These are phyloP conservation scores for Dactylellina leptospora DNA, from an alignment of 2,329 filamentous ascomycete species.

Conservation along the genomic window DNA sequence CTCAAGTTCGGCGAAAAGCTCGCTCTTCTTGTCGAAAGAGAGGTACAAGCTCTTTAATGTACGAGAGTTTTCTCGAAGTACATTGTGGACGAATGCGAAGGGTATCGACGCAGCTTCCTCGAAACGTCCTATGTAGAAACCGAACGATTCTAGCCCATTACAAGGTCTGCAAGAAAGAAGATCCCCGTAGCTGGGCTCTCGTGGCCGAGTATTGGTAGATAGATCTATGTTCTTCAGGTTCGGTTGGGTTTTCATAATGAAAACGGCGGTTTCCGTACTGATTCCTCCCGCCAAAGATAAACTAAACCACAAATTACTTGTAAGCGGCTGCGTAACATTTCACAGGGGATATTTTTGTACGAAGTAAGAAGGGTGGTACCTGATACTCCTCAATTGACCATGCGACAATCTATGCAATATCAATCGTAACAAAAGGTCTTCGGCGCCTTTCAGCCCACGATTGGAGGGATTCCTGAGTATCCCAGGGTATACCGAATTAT, in stretches of 20 bases:
- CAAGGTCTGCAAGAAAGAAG: neutral
- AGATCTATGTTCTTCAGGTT: slow-evolving; percentile 19
- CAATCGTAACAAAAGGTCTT: slow-evolving; percentile 17
- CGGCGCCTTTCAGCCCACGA: neutral
- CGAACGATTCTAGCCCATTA: slow-evolving; percentile 12
- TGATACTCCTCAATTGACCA: slow-evolving; percentile 16
- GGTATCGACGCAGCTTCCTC: slow-evolving; percentile 18
- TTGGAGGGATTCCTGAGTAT: slow-evolving; percentile 3
- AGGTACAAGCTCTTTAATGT: slow-evolving; percentile 28
- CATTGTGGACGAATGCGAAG: slow-evolving; percentile 23
- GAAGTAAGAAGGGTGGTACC: neutral
- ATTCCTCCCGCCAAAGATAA: slow-evolving; percentile 7
- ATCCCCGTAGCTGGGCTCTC: neutral
- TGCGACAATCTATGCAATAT: slow-evolving; percentile 3
- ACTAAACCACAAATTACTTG: no score
- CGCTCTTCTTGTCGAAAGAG: slow-evolving; percentile 24
- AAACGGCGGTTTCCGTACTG: slow-evolving; percentile 10
- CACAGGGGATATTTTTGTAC: neutral
- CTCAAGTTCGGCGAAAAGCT: slow-evolving; percentile 9
- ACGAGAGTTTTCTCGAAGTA: slow-evolving; percentile 9
- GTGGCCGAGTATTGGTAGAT: neutral
- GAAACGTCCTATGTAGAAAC: slow-evolving; percentile 15
- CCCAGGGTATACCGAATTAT: neutral
- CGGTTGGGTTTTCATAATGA: slow-evolving; percentile 13
- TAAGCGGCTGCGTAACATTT: no score